Evolutionary conservation across 1,284 basidiomycete species (phyloP).

Genomic region (Tilletia caries): DNA sequence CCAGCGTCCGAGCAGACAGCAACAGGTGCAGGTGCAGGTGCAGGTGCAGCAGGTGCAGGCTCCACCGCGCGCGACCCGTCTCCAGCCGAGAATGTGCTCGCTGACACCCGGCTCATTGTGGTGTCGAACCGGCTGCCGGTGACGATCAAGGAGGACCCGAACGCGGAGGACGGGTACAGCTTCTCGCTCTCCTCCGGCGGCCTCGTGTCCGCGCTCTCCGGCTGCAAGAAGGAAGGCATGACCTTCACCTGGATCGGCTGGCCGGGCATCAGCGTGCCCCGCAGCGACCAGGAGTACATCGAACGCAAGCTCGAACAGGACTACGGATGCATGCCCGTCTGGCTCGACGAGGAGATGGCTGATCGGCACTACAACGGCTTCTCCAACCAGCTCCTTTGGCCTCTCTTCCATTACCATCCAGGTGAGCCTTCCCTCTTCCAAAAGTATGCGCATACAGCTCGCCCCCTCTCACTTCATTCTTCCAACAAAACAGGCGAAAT

Average conservation of each 20-base stretch:
- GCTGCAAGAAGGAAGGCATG: conserved; percentile 48
- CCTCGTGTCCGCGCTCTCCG: conserved; percentile 49
- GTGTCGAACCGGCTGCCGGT: conserved; percentile 87
- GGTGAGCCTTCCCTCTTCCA: conserved; percentile 30
- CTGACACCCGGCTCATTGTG: conserved; percentile 69
- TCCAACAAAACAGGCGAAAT: conserved; percentile 67
- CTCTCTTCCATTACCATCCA: conserved; percentile 91
- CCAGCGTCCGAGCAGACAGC: neutral
- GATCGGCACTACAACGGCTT: conserved; percentile 98
- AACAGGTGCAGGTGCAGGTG: too few relatives aligned
- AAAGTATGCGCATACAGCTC: neutral
- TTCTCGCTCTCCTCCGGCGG: conserved; percentile 50
- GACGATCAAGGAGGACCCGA: conserved; percentile 50
- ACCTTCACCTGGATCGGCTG: conserved; percentile 54
- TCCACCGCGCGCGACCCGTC: neutral
- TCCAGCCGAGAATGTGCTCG: neutral
- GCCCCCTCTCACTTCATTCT: too few relatives aligned
- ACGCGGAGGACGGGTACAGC: conserved; percentile 46
- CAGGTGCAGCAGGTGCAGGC: too few relatives aligned
- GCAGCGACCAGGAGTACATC: conserved; percentile 44
- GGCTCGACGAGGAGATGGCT: conserved; percentile 91
- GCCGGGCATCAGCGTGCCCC: conserved; percentile 46
- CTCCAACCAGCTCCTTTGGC: conserved; percentile 99
- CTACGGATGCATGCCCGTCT: conserved; percentile 95
- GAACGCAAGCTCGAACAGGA: conserved; percentile 74